Evolutionary conservation across 306 rosid species (phyloP), one percentile per base, ranked within the genome.

Genomic region (Elaeagnus macrophylla): DNA sequence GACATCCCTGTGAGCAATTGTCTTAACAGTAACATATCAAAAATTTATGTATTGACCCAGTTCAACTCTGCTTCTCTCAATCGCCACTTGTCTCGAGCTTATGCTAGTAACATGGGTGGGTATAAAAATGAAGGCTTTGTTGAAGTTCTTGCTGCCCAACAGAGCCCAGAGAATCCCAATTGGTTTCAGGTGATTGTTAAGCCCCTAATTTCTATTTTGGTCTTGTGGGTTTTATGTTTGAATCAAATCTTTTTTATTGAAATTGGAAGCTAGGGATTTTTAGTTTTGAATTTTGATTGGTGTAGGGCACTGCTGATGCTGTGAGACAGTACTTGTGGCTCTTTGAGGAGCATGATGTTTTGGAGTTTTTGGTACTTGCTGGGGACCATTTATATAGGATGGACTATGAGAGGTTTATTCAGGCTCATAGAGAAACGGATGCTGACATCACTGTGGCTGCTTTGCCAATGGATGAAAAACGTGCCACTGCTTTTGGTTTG

Each of bases 1-100:
- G 80, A 75, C 49, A 60, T 54, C 5, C 73, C 71, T n/a, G 64
- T 75, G 56, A 75, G 77, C 73, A 75, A 70, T 64, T 75, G 80
- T 56, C 53, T 70, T 39, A 65, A 68, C 61, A 66, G 73, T 60
- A 61, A 70, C 53, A 70, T 75, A 46, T 38, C 44, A 43, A 63
- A 39, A 32, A 70, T 75, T 14, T 75, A 48, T 54, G 80, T 70
- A 57, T 67, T 70, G 11, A 75, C 80, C 2, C 80, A 75, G 39
- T 66, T 48, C 65, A 75, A 75, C 67, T 75, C 74, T 46, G 50
- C 80, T 60, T 70, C 70, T 48, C 80, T 75, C 60, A 75, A 75
- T 58, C 62, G 77, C 57, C 80, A 75, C 60, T 60, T 75, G 39
- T 66, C 70, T 35, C 42, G 67, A 54, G 73, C 77, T 37, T 71